Percentiles rank a stretch among this genome's conserved stretches.
These are phyloP conservation scores for Thelonectria olida DNA, from an alignment of 2,329 filamentous ascomycete genomes.

Conservation along the genomic window DNA sequence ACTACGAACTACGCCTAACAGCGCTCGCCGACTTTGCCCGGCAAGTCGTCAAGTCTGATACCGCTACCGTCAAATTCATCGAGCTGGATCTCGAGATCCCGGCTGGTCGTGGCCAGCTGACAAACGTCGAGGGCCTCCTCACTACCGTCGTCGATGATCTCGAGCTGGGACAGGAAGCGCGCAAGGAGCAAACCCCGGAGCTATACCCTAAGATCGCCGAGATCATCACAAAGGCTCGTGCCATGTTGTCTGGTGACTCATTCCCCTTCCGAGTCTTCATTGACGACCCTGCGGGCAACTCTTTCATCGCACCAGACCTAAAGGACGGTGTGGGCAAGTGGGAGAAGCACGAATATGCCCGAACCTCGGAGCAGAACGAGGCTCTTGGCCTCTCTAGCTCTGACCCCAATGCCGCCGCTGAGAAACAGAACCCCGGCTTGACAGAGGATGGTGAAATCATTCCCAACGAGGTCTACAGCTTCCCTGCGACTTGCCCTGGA, in stretches of 20 bases:
- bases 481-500: constrained; percentile 90
- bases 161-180: constrained; percentile 80
- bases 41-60: constrained; percentile 92
- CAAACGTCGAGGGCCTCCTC: constrained; percentile 91
- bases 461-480: constrained; percentile 91
- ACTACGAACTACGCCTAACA: constrained; percentile 85
- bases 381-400: constrained; percentile 79
- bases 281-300: constrained; percentile 95
- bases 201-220: constrained; percentile 80
- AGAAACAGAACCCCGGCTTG: constrained; percentile 60
- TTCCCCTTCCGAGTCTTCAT: constrained; percentile 91
- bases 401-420: constrained; percentile 63
- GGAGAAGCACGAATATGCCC: constrained; percentile 83
- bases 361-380: constrained; percentile 87
- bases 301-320: constrained; percentile 90
- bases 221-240: constrained; percentile 76
- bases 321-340: constrained; percentile 87
- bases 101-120: constrained; percentile 87
- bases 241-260: constrained; percentile 79
- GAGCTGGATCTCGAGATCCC: constrained; percentile 95
- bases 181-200: constrained; percentile 81
- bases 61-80: constrained; percentile 84
- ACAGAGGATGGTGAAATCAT: constrained; percentile 79
- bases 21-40: constrained; percentile 78
- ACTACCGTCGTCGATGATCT: constrained; percentile 82